Evolutionary conservation across 129 eudicot genomes (phyloP), one percentile per base, ranked within the genome.

Genomic region (Scalesia atractyloides): DNA sequence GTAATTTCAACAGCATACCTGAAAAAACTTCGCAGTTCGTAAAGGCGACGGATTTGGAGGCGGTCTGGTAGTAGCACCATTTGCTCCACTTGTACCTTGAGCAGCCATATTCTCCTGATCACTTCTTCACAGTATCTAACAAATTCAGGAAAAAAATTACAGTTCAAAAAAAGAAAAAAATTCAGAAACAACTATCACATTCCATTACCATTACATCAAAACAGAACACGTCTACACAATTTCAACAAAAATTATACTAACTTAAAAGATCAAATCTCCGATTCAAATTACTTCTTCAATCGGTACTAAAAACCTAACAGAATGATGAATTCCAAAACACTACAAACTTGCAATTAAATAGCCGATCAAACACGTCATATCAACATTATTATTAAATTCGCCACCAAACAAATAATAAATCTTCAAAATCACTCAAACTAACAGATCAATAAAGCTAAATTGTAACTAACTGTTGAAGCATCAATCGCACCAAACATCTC

Each of bases 41-140:
- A 90, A 63, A 0, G 96, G 96, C 50, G 96, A 90, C 4, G 96
- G 96, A 58, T 80, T 76, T 0, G 96, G 96, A 37, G 96, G 96
- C 2, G 90, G 72, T 73, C 81, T 87, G 4, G 68, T 75, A 59
- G 80, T 75, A 22, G 60, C 60, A 47, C 75, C 48, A 68, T 75
- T 79, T 26, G 82, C 78, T 64, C 84, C 94, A 24, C 75, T 75
- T 15, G 79, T 76, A 52, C 81, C 87, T 69, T 78, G 78, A 48
- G 71, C 73, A 60, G 91, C 79, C 91, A 86, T 86, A 66, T 70
- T 64, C 60, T 37, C 34, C 57, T 16, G 57, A 61, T 76, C 71
- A 58, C 80, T 66, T 58, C 69, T 73, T 68, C 50, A 73, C 77
- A 53, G 34, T 68, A 53, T 12, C 53, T 64, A 61, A 41, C 74